phyloP scores from a whole-genome alignment of 768 basidiomycete genomes.

The Boletellus sp. region DNA sequence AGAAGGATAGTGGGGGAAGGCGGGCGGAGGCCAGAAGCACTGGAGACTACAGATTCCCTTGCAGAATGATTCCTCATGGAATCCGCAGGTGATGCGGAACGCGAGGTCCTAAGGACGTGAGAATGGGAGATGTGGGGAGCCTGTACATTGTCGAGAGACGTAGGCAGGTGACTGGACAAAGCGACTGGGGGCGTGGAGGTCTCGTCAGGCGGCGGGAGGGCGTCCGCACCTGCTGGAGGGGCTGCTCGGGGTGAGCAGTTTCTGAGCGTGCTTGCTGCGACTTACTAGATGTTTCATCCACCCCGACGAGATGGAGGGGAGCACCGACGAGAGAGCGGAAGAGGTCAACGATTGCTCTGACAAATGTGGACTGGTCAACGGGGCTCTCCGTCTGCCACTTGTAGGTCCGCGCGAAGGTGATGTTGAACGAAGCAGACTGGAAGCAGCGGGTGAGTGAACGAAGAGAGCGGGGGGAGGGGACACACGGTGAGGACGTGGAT shows the following conservation, averaged over 20 bases:
- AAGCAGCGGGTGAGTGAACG: constrained; percentile 12
- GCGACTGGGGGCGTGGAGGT: constrained; percentile 1
- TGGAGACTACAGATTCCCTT: constrained; percentile 23
- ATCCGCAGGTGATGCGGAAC: constrained; percentile 40
- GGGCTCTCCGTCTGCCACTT: constrained; percentile 81
- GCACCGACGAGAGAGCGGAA: constrained; percentile 49
- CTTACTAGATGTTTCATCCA: constrained; percentile 43
- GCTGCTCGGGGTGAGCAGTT: background rate
- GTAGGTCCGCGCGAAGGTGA: constrained; percentile 88
- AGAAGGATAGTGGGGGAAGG: constrained; percentile 20
- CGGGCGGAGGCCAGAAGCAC: constrained; percentile 16
- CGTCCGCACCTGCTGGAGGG: constrained; percentile 16
- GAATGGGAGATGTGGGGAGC: constrained; percentile 21
- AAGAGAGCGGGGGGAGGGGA: constrained; percentile 15
- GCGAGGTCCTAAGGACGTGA: constrained; percentile 28
- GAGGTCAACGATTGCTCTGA: constrained; percentile 61
- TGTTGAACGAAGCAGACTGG: constrained; percentile 66
- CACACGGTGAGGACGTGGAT: constrained; percentile 75
- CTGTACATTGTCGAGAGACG: constrained; percentile 21
- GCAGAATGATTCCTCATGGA: constrained; percentile 22
- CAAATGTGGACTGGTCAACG: constrained; percentile 69
- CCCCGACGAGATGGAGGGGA: constrained; percentile 56
- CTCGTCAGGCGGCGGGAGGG: background rate
- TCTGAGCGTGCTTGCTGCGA: background rate
- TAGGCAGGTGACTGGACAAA: constrained; percentile 5